These are phyloP conservation scores for Cordyceps cateniannulata DNA, from an alignment of 2,329 filamentous ascomycete species.

Conservation along the genomic window DNA sequence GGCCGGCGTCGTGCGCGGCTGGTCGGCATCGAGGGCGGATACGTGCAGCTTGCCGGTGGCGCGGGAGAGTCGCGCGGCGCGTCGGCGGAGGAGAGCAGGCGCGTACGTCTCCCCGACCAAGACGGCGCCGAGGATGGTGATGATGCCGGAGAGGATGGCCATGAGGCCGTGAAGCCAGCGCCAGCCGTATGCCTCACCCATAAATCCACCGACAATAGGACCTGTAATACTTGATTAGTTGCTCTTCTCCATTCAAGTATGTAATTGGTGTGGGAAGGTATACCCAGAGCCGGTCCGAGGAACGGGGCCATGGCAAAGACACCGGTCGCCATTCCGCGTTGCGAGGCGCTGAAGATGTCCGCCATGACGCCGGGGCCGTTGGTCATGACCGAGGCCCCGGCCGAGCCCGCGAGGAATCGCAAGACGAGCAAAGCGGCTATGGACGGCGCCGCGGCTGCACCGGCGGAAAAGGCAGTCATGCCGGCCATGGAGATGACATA, in stretches of 20 bases:
- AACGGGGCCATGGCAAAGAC: slow-evolving; percentile 53
- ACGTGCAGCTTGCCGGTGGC: slow-evolving; percentile 44
- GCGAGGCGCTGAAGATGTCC: slow-evolving; percentile 45
- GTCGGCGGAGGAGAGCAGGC: slow-evolving; percentile 40
- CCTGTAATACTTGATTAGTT: too few species aligned
- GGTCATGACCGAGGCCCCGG: slow-evolving; percentile 49
- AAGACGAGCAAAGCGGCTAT: slow-evolving; percentile 51
- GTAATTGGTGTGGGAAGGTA: too few species aligned
- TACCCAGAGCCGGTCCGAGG: slow-evolving; percentile 47
- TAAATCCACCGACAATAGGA: slow-evolving; percentile 53
- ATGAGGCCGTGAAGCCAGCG: slow-evolving; percentile 53
- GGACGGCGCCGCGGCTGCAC: slow-evolving; percentile 43
- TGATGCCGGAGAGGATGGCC: slow-evolving; percentile 45
- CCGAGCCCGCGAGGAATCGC: slow-evolving; percentile 53
- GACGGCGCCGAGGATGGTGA: slow-evolving; percentile 42
- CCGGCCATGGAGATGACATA: too few species aligned
- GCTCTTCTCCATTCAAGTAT: too few species aligned
- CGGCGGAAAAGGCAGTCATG: slow-evolving; percentile 52
- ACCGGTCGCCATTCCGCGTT: slow-evolving; percentile 46
- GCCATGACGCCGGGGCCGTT: slow-evolving; percentile 52
- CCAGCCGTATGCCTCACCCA: slow-evolving; percentile 50
- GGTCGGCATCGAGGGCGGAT: slow-evolving; percentile 32
- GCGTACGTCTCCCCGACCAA: slow-evolving; percentile 48
- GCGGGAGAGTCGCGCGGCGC: slow-evolving; percentile 38
- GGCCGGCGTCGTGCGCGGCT: slow-evolving; percentile 21